phyloP scores from a whole-genome alignment of 345 rosid genomes.

The Dimocarpus longan region DNA sequence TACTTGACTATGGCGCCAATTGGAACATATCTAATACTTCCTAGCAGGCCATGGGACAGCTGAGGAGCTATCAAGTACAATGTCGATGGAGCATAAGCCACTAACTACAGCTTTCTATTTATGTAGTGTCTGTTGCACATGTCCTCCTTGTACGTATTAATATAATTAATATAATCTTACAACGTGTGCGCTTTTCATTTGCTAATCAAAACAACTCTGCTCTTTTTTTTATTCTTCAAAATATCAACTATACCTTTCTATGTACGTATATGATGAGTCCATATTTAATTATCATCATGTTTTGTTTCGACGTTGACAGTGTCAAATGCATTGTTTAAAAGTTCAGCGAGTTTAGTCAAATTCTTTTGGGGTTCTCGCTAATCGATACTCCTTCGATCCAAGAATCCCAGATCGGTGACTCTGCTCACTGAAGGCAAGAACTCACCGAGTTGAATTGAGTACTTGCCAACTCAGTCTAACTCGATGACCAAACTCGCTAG shows the following conservation, averaged over 20 bases:
- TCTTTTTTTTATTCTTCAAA: constrained; percentile 20
- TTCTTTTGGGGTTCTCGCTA: too few species aligned
- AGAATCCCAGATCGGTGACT: too few species aligned
- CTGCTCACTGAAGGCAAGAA: too few species aligned
- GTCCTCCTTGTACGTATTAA: background rate
- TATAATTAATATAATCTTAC: too few species aligned
- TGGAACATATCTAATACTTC: constrained; percentile 42
- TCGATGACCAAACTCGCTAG: too few species aligned
- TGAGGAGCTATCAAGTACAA: constrained; percentile 29
- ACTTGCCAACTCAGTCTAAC: too few species aligned
- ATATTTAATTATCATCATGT: background rate
- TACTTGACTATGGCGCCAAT: constrained; percentile 56
- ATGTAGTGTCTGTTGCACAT: constrained; percentile 5
- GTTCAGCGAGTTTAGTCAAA: too few species aligned
- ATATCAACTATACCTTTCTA: constrained; percentile 25
- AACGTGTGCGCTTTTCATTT: constrained; percentile 6
- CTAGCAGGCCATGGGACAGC: constrained; percentile 39
- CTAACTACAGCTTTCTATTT: too few species aligned
- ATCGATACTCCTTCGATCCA: too few species aligned
- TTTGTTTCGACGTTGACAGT: too few species aligned
- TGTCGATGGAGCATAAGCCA: constrained; percentile 26
- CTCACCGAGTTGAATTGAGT: too few species aligned
- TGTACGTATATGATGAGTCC: background rate
- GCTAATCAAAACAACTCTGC: constrained; percentile 18
- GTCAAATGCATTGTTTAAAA: too few species aligned